A percentile compares a stretch with the other conserved stretches of the same genome.
phyloP scores from a whole-genome alignment of 2,329 filamentous ascomycete genomes.

The Trichoderma harzianum region DNA sequence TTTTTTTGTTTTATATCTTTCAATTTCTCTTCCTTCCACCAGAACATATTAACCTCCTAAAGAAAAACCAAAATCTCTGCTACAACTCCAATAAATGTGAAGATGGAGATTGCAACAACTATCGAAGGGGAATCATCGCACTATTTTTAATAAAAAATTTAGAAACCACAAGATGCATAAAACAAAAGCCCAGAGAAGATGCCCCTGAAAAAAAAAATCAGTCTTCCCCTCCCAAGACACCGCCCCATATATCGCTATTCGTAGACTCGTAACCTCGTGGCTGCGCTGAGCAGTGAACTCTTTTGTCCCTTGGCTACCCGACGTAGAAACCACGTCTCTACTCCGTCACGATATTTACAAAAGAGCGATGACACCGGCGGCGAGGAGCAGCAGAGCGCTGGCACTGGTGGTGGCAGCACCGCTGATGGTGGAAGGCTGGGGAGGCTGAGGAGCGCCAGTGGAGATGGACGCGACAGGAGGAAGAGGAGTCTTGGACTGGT shows the following conservation, averaged over 20 bases:
- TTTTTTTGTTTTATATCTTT: neutral
- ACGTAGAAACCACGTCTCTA: slow-evolving; percentile 25
- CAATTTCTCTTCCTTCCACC: neutral
- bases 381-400: slow-evolving; percentile 37
- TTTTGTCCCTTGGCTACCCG: slow-evolving; percentile 17
- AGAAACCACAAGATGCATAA: slow-evolving; percentile 15
- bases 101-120: slow-evolving; percentile 20
- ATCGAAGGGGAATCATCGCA: slow-evolving; percentile 25
- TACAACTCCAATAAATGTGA: slow-evolving; percentile 28
- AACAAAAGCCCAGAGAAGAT: slow-evolving; percentile 4
- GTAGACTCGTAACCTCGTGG: slow-evolving; percentile 36
- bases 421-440: slow-evolving; percentile 26
- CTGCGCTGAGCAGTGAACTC: slow-evolving; percentile 26
- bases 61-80: slow-evolving; percentile 20
- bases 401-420: slow-evolving; percentile 33
- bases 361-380: slow-evolving; percentile 36
- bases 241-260: slow-evolving; percentile 20
- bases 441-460: slow-evolving; percentile 21
- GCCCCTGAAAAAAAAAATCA: neutral
- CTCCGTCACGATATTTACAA: slow-evolving; percentile 31
- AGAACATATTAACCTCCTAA: slow-evolving; percentile 5
- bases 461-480: slow-evolving; percentile 8
- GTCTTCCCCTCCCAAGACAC: slow-evolving; percentile 11
- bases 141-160: slow-evolving; percentile 15
- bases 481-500: slow-evolving; percentile 14